phyloP scores from a whole-genome alignment of 2,329 filamentous ascomycete species.

The Exophiala oligosperma region DNA sequence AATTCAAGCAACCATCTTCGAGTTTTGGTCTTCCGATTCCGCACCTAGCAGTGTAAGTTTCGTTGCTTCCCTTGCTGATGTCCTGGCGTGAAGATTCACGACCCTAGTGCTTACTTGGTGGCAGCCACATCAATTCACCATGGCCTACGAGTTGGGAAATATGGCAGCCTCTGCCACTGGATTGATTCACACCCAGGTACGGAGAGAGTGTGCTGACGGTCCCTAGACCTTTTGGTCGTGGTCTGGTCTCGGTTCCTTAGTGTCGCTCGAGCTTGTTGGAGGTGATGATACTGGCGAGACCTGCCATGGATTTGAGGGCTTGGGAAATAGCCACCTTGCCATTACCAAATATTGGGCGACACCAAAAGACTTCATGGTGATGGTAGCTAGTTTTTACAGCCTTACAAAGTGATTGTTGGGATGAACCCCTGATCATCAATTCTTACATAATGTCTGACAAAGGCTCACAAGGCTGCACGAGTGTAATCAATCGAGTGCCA shows the following conservation, averaged over 20 bases:
- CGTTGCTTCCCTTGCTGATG: neutral
- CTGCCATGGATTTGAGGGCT: too few species aligned
- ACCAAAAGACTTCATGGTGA: too few species aligned
- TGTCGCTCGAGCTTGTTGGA: too few species aligned
- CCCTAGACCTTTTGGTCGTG: too few species aligned
- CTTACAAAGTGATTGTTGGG: neutral
- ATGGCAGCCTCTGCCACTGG: constrained; percentile 10
- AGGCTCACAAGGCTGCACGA: neutral
- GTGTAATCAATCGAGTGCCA: neutral
- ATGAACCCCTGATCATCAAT: neutral
- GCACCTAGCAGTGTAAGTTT: constrained; percentile 10
- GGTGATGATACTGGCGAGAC: too few species aligned
- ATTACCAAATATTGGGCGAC: too few species aligned
- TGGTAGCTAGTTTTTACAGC: too few species aligned
- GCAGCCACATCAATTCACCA: constrained; percentile 6
- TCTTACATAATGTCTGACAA: neutral
- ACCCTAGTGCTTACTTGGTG: neutral
- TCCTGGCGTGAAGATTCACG: neutral
- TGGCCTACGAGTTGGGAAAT: constrained; percentile 12
- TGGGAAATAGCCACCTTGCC: too few species aligned
- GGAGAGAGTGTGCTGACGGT: too few species aligned
- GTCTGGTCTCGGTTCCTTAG: too few species aligned
- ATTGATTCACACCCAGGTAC: neutral
- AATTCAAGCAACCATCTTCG: neutral
- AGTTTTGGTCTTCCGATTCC: constrained; percentile 8